Evolutionary conservation across 1,284 basidiomycete species (phyloP).

Genomic region (Omphalotus olearius): DNA sequence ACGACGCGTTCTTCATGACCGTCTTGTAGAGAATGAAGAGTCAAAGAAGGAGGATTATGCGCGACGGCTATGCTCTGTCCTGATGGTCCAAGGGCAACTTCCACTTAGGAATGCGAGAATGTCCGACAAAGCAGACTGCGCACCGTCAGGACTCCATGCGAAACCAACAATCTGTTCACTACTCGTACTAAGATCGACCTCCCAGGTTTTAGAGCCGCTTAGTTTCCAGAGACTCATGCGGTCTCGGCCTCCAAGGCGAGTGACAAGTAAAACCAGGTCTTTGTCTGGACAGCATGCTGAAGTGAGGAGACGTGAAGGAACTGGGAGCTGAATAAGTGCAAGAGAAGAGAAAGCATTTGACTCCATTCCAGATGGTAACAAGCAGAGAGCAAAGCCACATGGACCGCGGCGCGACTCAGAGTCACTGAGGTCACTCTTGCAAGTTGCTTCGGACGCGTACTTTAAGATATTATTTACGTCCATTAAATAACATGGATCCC

Average conservation of each 20-base stretch:
- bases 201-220: constrained; percentile 76
- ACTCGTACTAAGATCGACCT: constrained; percentile 53
- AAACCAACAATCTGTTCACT: constrained; percentile 52
- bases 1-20: constrained; percentile 51
- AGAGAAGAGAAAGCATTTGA: constrained; percentile 51
- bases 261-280: constrained; percentile 67
- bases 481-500: too few species aligned
- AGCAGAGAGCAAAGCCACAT: constrained; percentile 4
- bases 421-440: not conserved
- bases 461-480: not conserved
- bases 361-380: constrained; percentile 27
- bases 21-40: constrained; percentile 72
- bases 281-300: constrained; percentile 82
- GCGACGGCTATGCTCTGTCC: constrained; percentile 72
- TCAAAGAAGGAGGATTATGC: constrained; percentile 62
- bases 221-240: constrained; percentile 75
- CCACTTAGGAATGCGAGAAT: constrained; percentile 8
- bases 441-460: not conserved
- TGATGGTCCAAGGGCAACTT: constrained; percentile 24
- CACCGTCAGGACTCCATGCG: constrained; percentile 81
- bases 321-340: constrained; percentile 52
- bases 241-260: constrained; percentile 60
- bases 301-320: constrained; percentile 49
- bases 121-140: constrained; percentile 16
- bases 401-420: constrained; percentile 1